Conservation (phyloP, 164 flowering plant genomes). For the Amborella trichopoda region DNA sequence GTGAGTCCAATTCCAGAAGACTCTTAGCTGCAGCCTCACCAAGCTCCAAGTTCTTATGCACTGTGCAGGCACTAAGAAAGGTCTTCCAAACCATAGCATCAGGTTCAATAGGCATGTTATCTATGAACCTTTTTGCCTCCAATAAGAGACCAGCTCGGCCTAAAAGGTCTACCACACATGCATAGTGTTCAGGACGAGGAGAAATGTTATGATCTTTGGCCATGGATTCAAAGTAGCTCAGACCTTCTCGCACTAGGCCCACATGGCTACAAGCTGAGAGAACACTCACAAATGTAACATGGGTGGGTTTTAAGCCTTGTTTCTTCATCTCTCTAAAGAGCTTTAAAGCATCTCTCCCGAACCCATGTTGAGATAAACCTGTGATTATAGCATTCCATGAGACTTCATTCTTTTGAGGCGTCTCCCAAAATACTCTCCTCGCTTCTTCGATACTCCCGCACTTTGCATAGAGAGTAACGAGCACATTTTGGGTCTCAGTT, state of each 20-base stretch:
- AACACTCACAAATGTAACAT: slow-evolving; percentile 22
- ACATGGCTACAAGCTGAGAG: slow-evolving; percentile 29
- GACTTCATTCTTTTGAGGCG: slow-evolving; percentile 17
- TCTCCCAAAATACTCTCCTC: slow-evolving; percentile 9
- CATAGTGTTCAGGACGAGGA: slow-evolving; percentile 20
- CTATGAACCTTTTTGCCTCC: slow-evolving; percentile 15
- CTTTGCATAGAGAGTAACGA: slow-evolving; percentile 20
- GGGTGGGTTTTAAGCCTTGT: slow-evolving; percentile 14
- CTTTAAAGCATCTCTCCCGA: slow-evolving; percentile 15
- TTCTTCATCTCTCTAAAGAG: slow-evolving; percentile 21
- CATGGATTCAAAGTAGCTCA: slow-evolving; percentile 22
- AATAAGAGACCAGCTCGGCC: slow-evolving; percentile 24
- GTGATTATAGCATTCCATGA: slow-evolving; percentile 28
- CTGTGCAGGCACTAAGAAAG: slow-evolving; percentile 21
- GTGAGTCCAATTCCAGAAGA: slow-evolving; percentile 20
- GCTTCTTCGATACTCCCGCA: slow-evolving; percentile 21
- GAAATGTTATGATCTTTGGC: slow-evolving; percentile 11
- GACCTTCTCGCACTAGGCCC: slow-evolving; percentile 21
- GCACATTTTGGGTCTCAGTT: slow-evolving; percentile 15
- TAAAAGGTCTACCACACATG: slow-evolving; percentile 21
- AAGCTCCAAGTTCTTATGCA: slow-evolving; percentile 19
- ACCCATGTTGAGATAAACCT: slow-evolving; percentile 25
- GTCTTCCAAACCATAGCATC: slow-evolving; percentile 31
- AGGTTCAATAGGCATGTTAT: slow-evolving; percentile 18
- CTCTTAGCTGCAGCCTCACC: slow-evolving; percentile 21